Conservation (phyloP, 176 grass and related monocot genomes). For the Oryza australiensis region DNA sequence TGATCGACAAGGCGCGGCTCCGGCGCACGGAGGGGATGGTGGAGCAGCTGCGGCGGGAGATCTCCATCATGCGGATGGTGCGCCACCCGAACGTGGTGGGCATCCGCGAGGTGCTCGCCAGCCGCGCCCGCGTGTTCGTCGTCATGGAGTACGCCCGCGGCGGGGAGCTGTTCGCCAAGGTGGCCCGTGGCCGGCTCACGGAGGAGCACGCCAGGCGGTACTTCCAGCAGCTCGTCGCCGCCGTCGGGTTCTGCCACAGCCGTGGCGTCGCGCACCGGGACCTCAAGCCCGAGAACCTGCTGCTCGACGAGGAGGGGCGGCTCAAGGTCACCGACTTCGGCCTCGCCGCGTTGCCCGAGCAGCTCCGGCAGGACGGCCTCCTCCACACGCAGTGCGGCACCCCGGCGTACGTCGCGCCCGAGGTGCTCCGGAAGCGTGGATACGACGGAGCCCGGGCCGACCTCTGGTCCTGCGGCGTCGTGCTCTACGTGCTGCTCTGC, state of each 20-base stretch:
- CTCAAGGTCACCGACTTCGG: constrained; percentile 98
- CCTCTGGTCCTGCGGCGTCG: constrained; percentile 95
- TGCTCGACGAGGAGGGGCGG: constrained; percentile 57
- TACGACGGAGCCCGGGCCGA: constrained; percentile 82
- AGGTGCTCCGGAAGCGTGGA: constrained; percentile 76
- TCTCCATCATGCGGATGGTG: constrained; percentile 87
- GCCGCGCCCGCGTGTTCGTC: constrained; percentile 74
- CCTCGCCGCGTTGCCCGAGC: constrained; percentile 90
- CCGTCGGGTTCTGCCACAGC: constrained; percentile 91
- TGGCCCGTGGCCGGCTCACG: constrained; percentile 50
- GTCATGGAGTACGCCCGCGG: constrained; percentile 91
- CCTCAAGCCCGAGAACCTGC: constrained; percentile 97
- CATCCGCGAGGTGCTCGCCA: constrained; percentile 86
- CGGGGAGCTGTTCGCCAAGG: constrained; percentile 73
- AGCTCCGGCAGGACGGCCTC: constrained; percentile 74
- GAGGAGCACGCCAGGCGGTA: constrained; percentile 71
- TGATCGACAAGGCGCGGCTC: constrained; percentile 85
- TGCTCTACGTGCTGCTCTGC: constrained; percentile 88
- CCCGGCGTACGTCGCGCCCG: constrained; percentile 91
- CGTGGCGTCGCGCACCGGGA: constrained; percentile 92
- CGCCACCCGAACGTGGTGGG: constrained; percentile 85
- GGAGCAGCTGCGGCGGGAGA: constrained; percentile 92
- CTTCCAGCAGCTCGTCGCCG: constrained; percentile 88
- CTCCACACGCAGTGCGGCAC: constrained; percentile 99
- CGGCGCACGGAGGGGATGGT: constrained; percentile 59